Evolutionary conservation across 352 stramenopile species (phyloP).

Genomic region (Globisporangium iwayamae): DNA sequence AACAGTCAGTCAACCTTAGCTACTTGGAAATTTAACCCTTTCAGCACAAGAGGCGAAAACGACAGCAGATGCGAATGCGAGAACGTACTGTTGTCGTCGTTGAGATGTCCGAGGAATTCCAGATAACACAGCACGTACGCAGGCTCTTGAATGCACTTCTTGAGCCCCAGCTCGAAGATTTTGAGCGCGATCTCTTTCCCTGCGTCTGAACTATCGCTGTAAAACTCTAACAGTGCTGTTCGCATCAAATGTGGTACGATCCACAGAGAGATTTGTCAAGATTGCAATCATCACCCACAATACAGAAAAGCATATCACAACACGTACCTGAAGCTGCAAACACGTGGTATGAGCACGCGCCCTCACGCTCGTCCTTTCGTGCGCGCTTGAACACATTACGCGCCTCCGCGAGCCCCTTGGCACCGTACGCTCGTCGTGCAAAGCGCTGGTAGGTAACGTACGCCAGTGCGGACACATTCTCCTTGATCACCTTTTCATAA

Average conservation of each 20-base stretch:
- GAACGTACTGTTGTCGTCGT: constrained; percentile 87
- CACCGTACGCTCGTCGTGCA: constrained; percentile 64
- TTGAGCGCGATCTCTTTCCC: constrained; percentile 86
- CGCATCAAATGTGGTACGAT: background rate
- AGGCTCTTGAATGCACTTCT: constrained; percentile 86
- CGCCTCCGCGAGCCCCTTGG: constrained; percentile 72
- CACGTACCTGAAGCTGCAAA: constrained; percentile 72
- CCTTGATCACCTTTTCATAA: constrained; percentile 79
- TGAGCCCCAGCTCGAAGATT: constrained; percentile 86
- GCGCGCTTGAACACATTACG: constrained; percentile 80
- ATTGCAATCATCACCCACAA: constrained; percentile 9
- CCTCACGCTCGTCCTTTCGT: constrained; percentile 79
- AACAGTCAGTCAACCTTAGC: background rate
- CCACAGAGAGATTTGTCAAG: constrained; percentile 2
- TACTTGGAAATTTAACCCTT: too few species aligned
- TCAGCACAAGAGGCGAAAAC: too few species aligned
- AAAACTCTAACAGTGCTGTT: constrained; percentile 80
- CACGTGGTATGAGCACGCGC: constrained; percentile 79
- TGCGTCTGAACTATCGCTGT: constrained; percentile 76
- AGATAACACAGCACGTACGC: constrained; percentile 84
- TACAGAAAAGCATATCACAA: background rate
- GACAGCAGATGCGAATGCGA: background rate
- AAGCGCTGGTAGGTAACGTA: constrained; percentile 88
- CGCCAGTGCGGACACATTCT: constrained; percentile 63
- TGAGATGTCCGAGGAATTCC: constrained; percentile 82